These are phyloP conservation scores for Ambrosia hybrid DNA, from an alignment of 140 eudicot genomes.

Conservation along the genomic window DNA sequence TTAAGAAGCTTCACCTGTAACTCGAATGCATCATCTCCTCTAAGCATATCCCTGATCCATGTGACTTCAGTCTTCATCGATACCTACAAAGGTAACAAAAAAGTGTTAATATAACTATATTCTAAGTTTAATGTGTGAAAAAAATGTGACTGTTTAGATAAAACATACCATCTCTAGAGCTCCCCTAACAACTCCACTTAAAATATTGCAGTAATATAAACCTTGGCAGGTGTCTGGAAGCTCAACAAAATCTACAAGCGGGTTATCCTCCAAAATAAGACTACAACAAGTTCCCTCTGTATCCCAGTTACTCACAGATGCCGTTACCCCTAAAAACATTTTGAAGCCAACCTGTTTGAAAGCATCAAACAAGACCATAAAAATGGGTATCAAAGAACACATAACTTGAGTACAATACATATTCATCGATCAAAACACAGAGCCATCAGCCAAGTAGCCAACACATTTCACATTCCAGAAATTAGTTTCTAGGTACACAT, in stretches of 20 bases:
- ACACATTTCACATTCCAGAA: conserved; percentile 4
- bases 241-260: conserved; percentile 96
- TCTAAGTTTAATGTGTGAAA: not conserved
- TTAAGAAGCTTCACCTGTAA: conserved; percentile 89
- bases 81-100: conserved; percentile 45
- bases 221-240: conserved; percentile 99
- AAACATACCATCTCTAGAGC: conserved; percentile 91
- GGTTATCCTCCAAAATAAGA: conserved; percentile 87
- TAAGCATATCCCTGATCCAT: conserved; percentile 94
- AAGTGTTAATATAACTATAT: not conserved
- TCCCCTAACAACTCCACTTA: conserved; percentile 96
- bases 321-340: conserved; percentile 95
- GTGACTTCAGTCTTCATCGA: conserved; percentile 98
- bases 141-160: not conserved
- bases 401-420: not conserved
- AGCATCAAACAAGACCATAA: not conserved
- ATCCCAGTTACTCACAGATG: conserved; percentile 93
- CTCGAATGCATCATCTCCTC: conserved; percentile 95
- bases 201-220: conserved; percentile 84
- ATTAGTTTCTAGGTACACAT: not conserved
- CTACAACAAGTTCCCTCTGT: conserved; percentile 95
- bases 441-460: not conserved
- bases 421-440: not conserved
- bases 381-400: not conserved
- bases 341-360: conserved; percentile 76